phyloP scores from a whole-genome alignment of 2,329 filamentous ascomycete genomes.

The Ceratocystis smalleyi region DNA sequence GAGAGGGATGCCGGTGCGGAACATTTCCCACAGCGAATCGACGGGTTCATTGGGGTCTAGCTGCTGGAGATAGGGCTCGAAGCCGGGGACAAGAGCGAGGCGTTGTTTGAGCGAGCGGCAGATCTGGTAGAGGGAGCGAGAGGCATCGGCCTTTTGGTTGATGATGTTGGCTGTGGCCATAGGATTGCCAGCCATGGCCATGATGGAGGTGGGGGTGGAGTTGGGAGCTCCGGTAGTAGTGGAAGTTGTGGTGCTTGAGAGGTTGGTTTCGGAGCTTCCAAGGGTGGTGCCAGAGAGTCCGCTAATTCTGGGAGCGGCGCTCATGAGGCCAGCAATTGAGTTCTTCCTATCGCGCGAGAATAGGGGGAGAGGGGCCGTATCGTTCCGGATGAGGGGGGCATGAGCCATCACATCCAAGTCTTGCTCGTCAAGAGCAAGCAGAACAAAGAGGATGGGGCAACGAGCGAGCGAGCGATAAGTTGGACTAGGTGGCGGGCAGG shows the following conservation, averaged over 20 bases:
- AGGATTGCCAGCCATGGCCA: constrained; percentile 41
- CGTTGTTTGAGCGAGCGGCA: constrained; percentile 74
- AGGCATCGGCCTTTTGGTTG: constrained; percentile 88
- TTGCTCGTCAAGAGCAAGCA: constrained; percentile 14
- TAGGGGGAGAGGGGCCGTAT: constrained; percentile 40
- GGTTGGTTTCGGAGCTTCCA: constrained; percentile 37
- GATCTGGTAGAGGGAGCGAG: constrained; percentile 85
- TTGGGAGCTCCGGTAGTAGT: constrained; percentile 12
- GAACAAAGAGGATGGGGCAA: neutral
- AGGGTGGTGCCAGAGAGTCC: constrained; percentile 48
- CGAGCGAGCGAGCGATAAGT: neutral
- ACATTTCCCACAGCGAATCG: constrained; percentile 74
- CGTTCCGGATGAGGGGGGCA: constrained; percentile 43
- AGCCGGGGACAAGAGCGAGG: constrained; percentile 67
- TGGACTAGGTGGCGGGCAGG: neutral
- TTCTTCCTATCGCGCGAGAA: constrained; percentile 36
- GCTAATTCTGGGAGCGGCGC: constrained; percentile 39
- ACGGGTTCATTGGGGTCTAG: constrained; percentile 64
- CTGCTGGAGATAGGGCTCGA: constrained; percentile 57
- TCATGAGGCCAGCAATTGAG: constrained; percentile 33
- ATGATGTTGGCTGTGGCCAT: constrained; percentile 84
- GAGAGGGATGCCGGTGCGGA: constrained; percentile 70
- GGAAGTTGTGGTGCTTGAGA: constrained; percentile 31
- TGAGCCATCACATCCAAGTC: constrained; percentile 34
- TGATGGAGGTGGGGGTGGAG: constrained; percentile 18